A percentile compares a stretch with the other conserved stretches of the same genome.
These are phyloP conservation scores for Pleodorina starrii DNA, from an alignment of 139 green algal species.

Conservation along the genomic window DNA sequence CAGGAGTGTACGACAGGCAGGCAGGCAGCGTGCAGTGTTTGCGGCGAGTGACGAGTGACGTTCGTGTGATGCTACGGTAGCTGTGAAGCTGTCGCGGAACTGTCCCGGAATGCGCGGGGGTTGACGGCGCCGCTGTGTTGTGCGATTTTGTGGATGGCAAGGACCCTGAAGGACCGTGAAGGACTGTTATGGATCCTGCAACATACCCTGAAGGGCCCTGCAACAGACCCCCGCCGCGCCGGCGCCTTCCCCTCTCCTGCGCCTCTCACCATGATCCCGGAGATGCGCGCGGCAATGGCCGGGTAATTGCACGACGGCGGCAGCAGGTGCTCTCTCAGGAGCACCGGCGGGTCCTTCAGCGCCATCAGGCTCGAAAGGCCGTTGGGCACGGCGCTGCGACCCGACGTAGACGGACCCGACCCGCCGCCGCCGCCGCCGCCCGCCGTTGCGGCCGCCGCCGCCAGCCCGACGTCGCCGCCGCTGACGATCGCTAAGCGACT, in stretches of 20 bases:
- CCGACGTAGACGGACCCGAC: conserved; percentile 19
- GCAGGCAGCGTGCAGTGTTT: too few species aligned
- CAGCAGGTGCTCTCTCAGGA: conserved; percentile 39
- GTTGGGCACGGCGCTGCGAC: neutral
- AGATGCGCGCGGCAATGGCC: conserved; percentile 31
- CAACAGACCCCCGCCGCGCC: neutral
- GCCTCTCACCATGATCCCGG: conserved; percentile 22
- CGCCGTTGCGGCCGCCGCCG: neutral
- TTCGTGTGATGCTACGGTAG: too few species aligned
- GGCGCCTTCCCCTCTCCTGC: neutral
- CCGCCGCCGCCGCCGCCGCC: neutral
- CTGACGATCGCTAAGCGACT: neutral
- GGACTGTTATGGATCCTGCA: too few species aligned
- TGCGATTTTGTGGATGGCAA: too few species aligned
- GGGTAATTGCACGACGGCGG: conserved; percentile 25
- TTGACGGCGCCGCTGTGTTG: too few species aligned
- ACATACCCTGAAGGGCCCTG: too few species aligned
- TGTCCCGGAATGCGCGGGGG: too few species aligned
- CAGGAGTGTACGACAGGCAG: too few species aligned
- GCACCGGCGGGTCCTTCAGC: conserved; percentile 18
- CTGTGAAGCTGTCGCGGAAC: too few species aligned
- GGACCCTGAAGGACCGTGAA: too few species aligned
- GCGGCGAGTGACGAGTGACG: too few species aligned
- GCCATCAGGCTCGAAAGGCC: neutral
- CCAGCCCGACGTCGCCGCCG: neutral